Evolutionary conservation across 1,284 basidiomycete species (phyloP).

Genomic region (Malassezia furfur): DNA sequence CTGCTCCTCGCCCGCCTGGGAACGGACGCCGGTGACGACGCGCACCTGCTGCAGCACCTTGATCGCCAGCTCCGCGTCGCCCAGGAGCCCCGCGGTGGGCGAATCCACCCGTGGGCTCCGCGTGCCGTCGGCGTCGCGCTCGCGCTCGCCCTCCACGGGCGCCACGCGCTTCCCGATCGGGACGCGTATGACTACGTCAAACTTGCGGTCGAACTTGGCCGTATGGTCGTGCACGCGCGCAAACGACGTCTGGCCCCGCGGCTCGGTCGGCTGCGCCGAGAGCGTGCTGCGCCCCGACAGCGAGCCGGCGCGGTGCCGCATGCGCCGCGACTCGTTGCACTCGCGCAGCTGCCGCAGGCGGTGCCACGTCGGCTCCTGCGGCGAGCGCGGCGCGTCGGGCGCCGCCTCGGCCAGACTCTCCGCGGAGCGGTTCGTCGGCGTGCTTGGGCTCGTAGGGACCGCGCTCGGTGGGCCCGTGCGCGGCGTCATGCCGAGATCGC

Average conservation of each 20-base stretch:
- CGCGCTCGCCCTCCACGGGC: background rate
- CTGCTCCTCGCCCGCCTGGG: background rate
- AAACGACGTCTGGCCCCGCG: background rate
- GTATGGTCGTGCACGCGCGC: conserved; percentile 22
- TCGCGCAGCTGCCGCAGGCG: background rate
- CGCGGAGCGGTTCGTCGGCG: background rate
- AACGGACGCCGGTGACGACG: background rate
- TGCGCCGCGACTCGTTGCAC: background rate
- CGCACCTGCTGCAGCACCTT: conserved; percentile 7
- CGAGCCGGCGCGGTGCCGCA: background rate
- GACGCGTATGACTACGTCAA: conserved; percentile 35
- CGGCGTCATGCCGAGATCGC: background rate
- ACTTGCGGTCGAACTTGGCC: conserved; percentile 31
- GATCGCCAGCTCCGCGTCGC: background rate
- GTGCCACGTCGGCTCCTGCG: background rate
- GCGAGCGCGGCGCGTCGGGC: background rate
- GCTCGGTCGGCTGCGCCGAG: background rate
- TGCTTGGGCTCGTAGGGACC: background rate
- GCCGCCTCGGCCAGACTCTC: background rate
- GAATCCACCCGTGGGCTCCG: background rate
- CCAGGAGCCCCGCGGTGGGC: background rate
- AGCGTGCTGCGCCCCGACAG: background rate
- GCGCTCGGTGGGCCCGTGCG: background rate
- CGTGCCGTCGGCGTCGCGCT: background rate
- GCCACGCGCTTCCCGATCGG: conserved; percentile 27